Base-by-base conservation (phyloP, 371 early-diverging fungal genomes). In the Lichtheimia ornata region DNA sequence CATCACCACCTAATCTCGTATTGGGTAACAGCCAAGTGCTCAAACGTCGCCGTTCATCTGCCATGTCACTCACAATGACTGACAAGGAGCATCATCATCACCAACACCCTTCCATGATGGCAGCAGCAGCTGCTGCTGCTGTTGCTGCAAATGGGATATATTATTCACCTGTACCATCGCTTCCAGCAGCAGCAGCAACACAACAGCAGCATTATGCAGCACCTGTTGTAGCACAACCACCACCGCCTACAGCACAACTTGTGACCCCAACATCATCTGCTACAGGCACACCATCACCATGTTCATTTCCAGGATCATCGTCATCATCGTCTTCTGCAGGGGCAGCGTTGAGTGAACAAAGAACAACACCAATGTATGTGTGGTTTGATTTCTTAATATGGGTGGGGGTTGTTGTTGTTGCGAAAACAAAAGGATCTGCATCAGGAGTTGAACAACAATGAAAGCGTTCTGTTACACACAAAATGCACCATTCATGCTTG, bases 1-100 rank as follows among this genome's bases (percentile, higher is more conserved):
- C 60, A 52, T 47, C 60, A 28, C 60, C 60, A 3, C 53, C 45
- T n/a, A 56, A 56, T 22, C 28, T 42, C 4, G 25, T 56, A 43
- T 5, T 44, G 11, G 43, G 43, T 42, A 52, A 42, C 42, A 50
- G 44, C n/a, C 25, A 14, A 11, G 44, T 28, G 40, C 50, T 59
- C 27, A 59, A 59, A 30, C 60, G 60, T 18, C 51, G 60, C 43
- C 52, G 60, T 41, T 59, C 60, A 27, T 59, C 60, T 42, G 60
- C 60, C 22, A 18, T 59, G 41, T 50, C 57, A 24, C 42, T 56
- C 57, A 56, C 56, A 0, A 56, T 43, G 20, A 41, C 22, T 56
- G 25, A 44, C 13, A 56, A 20, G 27, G 22, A 41, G 3, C 20
- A 18, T 28, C 53, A 18, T 42, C 57, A 45, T 9, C 57, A 27